Conservation (phyloP, 306 rosid species). For the Cucumis melo region DNA sequence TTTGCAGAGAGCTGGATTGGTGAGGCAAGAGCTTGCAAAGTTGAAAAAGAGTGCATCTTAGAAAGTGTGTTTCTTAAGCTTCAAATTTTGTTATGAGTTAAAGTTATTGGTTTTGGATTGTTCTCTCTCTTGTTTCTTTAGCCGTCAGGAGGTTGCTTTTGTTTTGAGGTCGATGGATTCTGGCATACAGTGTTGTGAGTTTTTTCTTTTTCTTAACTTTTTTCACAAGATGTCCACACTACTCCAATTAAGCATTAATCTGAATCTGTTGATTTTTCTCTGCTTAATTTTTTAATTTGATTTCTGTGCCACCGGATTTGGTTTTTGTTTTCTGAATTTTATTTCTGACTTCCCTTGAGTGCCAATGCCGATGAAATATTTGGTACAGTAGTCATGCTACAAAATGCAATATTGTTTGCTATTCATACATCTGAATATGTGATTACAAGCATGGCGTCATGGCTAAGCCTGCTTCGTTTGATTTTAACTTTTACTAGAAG, state of each 20-base stretch:
- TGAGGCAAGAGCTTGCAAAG: conserved; percentile 75
- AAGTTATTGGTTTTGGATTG: not conserved
- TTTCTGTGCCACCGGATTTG: not conserved
- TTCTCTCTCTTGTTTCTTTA: not conserved
- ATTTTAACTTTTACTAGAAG: not conserved
- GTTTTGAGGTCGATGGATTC: not conserved
- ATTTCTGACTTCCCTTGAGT: not conserved
- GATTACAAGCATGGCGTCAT: not conserved
- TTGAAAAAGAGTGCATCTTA: conserved; percentile 49
- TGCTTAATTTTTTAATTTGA: not conserved
- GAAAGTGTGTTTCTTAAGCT: not conserved
- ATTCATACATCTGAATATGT: not conserved
- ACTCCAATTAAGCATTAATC: not conserved
- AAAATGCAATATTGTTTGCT: not conserved
- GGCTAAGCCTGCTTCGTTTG: not conserved
- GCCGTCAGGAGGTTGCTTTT: not conserved
- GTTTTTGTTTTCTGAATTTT: not conserved
- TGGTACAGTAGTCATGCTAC: not conserved
- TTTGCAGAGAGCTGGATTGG: conserved; percentile 71
- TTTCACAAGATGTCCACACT: not conserved
- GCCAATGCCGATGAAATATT: not conserved
- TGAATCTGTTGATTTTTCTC: not conserved
- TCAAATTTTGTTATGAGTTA: not conserved
- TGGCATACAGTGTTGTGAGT: not conserved
- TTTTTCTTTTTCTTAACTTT: not conserved